These are phyloP conservation scores for Kregervanrija pseudodelftensis DNA, from an alignment of 805 yeast species.

Conservation along the genomic window DNA sequence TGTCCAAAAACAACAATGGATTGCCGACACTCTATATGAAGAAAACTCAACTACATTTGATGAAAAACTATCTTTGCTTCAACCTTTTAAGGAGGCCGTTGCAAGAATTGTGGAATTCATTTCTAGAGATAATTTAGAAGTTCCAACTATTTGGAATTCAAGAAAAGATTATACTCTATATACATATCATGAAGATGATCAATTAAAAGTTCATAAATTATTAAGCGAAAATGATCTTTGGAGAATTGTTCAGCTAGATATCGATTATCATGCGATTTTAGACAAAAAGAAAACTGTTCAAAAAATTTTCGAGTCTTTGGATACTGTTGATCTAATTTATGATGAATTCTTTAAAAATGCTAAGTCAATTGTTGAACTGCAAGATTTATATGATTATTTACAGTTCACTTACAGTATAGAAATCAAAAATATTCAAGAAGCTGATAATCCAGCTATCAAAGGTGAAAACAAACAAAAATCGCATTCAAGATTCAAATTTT, in stretches of 20 bases:
- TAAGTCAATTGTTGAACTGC: conserved; percentile 66
- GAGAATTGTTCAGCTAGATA: conserved; percentile 80
- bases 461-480: conserved; percentile 30
- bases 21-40: conserved; percentile 52
- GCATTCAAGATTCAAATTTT: conserved; percentile 54
- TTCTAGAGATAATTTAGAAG: conserved; percentile 75
- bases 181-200: conserved; percentile 37
- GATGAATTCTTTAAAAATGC: conserved; percentile 50
- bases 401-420: conserved; percentile 64
- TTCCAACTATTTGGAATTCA: conserved; percentile 92
- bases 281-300: conserved; percentile 60
- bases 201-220: conserved; percentile 42
- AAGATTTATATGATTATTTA: conserved; percentile 79
- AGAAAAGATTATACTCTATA: conserved; percentile 80
- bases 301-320: conserved; percentile 46
- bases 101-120: conserved; percentile 64
- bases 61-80: conserved; percentile 30
- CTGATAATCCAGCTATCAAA: conserved; percentile 9
- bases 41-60: conserved; percentile 45
- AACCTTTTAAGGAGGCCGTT: conserved; percentile 60
- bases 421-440: conserved; percentile 36
- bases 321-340: conserved; percentile 50
- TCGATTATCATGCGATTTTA: conserved; percentile 79
- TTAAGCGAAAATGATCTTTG: conserved; percentile 82
- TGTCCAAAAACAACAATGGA: conserved; percentile 71